Percentiles rank a stretch among this genome's conserved stretches.
phyloP scores from a whole-genome alignment of 1,139 yeast species.

The Yamadazyma conglobata region DNA sequence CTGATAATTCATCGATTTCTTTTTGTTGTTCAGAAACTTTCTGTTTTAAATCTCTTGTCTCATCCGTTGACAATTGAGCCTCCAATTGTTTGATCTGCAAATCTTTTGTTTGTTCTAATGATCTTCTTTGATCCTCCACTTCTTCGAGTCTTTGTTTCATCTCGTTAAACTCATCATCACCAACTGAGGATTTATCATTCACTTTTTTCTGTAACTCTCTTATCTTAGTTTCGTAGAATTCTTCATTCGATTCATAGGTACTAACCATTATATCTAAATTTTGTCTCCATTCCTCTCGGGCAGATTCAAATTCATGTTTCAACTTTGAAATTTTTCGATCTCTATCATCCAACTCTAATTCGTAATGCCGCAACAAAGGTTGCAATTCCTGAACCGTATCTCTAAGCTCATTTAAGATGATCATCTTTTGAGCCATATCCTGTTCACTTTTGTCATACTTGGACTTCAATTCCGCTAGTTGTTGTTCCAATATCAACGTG shows the following conservation, averaged over 20 bases:
- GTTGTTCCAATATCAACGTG: conserved; percentile 13
- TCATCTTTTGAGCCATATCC: conserved; percentile 34
- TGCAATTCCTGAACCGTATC: conserved; percentile 44
- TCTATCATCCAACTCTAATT: conserved; percentile 32
- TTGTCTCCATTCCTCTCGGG: conserved; percentile 55
- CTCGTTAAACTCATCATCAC: conserved; percentile 6
- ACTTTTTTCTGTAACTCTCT: conserved; percentile 17
- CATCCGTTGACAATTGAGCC: conserved; percentile 13
- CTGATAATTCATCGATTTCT: conserved; percentile 11
- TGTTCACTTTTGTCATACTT: conserved; percentile 22
- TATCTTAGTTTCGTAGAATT: conserved; percentile 26
- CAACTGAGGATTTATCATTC: conserved; percentile 8
- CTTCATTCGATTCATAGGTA: conserved; percentile 42
- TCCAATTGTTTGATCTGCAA: conserved; percentile 17
- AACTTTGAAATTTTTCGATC: conserved; percentile 40
- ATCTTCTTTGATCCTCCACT: conserved; percentile 1
- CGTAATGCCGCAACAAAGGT: conserved; percentile 45
- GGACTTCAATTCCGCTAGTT: conserved; percentile 13
- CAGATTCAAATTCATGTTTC: conserved; percentile 46
- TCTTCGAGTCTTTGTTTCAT: conserved; percentile 9
- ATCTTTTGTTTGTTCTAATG: conserved; percentile 5
- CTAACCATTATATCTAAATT: conserved; percentile 52
- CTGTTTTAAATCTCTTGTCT: conserved; percentile 8
- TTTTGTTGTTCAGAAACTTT: conserved; percentile 9
- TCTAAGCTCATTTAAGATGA: conserved; percentile 39